Evolutionary conservation across 495 filamentous ascomycete species (phyloP).

Genomic region (Aspergillus carlsbadensis): DNA sequence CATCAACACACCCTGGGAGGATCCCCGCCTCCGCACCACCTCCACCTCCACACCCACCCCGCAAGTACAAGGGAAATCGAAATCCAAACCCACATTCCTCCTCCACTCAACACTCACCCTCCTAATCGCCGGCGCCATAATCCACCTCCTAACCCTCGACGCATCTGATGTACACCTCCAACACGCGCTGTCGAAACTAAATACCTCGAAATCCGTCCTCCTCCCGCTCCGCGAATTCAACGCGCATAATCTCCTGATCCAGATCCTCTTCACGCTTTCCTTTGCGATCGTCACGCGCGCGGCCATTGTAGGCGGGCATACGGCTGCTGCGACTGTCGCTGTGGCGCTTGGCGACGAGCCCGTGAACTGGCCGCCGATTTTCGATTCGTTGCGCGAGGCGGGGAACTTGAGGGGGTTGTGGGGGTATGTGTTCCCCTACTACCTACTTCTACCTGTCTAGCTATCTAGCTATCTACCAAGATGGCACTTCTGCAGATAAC

Average conservation of each 20-base stretch:
- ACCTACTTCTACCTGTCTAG: background rate
- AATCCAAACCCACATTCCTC: constrained; percentile 3
- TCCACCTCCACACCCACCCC: background rate
- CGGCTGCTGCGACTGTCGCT: background rate
- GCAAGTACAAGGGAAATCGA: background rate
- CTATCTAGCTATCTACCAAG: too few relatives aligned
- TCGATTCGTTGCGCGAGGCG: constrained; percentile 10
- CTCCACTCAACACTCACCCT: background rate
- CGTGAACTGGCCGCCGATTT: constrained; percentile 19
- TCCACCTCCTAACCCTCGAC: constrained; percentile 19
- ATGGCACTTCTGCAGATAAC: too few relatives aligned
- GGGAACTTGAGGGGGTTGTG: constrained; percentile 18
- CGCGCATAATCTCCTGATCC: background rate
- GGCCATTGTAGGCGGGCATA: constrained; percentile 15
- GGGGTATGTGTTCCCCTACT: constrained; percentile 13
- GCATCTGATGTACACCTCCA: background rate
- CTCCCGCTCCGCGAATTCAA: background rate
- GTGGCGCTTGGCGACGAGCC: constrained; percentile 12
- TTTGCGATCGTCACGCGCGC: constrained; percentile 19
- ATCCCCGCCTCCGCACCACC: constrained; percentile 3
- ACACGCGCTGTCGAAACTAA: background rate
- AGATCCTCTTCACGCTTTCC: constrained; percentile 14
- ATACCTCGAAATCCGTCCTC: background rate
- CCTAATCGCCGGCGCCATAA: background rate
- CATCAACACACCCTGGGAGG: constrained; percentile 24